Conservation (phyloP, 1,139 yeast genomes). For the Pichia sp. region DNA sequence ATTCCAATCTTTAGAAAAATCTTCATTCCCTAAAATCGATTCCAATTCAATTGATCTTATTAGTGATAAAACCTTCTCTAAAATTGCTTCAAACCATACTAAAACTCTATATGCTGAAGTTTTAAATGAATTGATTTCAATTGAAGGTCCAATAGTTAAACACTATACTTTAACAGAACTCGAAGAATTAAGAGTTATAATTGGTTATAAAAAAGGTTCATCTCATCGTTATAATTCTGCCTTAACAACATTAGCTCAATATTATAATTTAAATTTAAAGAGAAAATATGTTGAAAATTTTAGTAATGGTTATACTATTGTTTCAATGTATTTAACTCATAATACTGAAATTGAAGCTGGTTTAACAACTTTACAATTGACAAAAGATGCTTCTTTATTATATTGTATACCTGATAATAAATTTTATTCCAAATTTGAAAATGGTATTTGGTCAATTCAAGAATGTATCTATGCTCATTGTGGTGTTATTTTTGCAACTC, state of each 20-base stretch:
- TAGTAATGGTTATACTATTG: conserved; percentile 77
- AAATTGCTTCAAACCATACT: conserved; percentile 75
- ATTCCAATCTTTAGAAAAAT: conserved; percentile 34
- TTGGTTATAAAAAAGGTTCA: conserved; percentile 80
- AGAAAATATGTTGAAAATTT: conserved; percentile 94
- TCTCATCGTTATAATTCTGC: conserved; percentile 88
- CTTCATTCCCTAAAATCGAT: conserved; percentile 21
- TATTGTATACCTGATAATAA: conserved; percentile 86
- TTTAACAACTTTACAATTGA: conserved; percentile 80
- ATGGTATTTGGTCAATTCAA: conserved; percentile 80
- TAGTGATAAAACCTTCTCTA: conserved; percentile 73
- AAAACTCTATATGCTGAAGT: conserved; percentile 69
- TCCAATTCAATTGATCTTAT: conserved; percentile 46
- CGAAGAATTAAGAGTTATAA: conserved; percentile 75
- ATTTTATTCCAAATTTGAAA: conserved; percentile 68
- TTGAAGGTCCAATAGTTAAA: conserved; percentile 91
- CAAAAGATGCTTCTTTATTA: conserved; percentile 87
- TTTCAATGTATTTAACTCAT: conserved; percentile 75
- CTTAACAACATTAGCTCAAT: conserved; percentile 77
- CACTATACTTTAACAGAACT: conserved; percentile 74
- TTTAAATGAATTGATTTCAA: conserved; percentile 58
- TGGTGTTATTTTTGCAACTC: conserved; percentile 87
- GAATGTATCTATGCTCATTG: conserved; percentile 93
- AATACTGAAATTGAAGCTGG: conserved; percentile 41
- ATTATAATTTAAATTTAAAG: conserved; percentile 78